Evolutionary conservation across 108 stramenopile genomes (phyloP).

Genomic region (Cyclotella choctawhatcheeana): DNA sequence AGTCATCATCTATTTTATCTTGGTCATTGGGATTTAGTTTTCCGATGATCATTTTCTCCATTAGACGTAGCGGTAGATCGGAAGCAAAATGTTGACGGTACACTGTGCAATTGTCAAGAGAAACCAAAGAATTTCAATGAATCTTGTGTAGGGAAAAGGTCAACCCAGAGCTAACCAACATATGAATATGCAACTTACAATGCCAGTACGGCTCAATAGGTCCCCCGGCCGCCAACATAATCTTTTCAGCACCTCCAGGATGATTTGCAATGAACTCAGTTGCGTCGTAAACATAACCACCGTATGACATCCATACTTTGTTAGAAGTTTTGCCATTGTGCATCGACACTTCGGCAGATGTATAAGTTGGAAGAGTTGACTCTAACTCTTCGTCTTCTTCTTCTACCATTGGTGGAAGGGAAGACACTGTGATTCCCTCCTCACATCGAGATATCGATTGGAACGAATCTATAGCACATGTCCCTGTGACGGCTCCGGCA

Average conservation of each 20-base stretch:
- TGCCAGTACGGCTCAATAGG: constrained; percentile 53
- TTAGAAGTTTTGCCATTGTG: constrained; percentile 12
- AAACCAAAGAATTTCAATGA: not conserved
- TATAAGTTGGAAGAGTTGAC: not conserved
- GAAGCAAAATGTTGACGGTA: constrained; percentile 90
- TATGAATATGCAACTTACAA: constrained; percentile 31
- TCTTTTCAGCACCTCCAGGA: constrained; percentile 92
- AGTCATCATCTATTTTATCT: constrained; percentile 73
- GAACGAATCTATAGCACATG: too few species aligned
- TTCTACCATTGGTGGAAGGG: not conserved
- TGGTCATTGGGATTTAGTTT: constrained; percentile 70
- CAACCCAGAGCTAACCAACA: not conserved
- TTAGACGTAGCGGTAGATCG: constrained; percentile 73
- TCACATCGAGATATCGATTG: not conserved
- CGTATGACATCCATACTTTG: constrained; percentile 87
- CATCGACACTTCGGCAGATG: constrained; percentile 8
- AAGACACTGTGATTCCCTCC: not conserved
- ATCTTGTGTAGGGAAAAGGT: not conserved
- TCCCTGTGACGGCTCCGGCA: not conserved
- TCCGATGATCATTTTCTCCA: constrained; percentile 86
- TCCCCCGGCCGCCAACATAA: constrained; percentile 84
- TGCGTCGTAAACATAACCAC: constrained; percentile 94
- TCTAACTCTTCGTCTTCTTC: constrained; percentile 3
- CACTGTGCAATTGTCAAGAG: constrained; percentile 20
- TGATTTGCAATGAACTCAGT: constrained; percentile 92